Evolutionary conservation across 2,329 filamentous ascomycete genomes (phyloP), one percentile per base, ranked within the genome.

Genomic region (Leptographium lundbergii): DNA sequence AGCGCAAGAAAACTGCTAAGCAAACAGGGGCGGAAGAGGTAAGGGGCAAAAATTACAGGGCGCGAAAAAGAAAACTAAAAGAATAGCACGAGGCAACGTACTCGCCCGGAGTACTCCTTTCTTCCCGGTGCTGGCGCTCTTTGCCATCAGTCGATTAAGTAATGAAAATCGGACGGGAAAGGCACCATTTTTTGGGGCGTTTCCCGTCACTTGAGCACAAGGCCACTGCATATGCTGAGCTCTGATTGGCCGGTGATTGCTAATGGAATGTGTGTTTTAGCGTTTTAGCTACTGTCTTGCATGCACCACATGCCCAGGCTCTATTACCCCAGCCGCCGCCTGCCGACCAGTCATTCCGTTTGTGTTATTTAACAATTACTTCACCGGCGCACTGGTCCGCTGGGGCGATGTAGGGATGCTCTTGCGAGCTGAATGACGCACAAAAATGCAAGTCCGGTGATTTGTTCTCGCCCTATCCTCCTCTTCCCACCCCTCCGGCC

Each of bases 291-390:
- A 47, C 25, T 45, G n/a, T 55, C n/a, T 32, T 32, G 29, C 52
- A 29, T 24, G 48, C 47, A n/a, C 42, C 50, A 58, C 51, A 60
- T 48, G 51, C 39, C 25, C 39, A 45, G 42, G 42, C 42, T 45
- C 17, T 45, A 10, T 39, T 39, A 39, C 36, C 36, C 36, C 47
- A 34, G 54, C 54, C 17, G 22, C 27, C 19, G 17, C n/a, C 36
- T 36, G 5, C 22, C 29, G 42, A 24, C 59, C 62, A 63, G 58
- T 62, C 62, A 56, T 60, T 52, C 56, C 36, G 60, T 58, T 64
- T 63, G 56, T 63, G 60, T 64, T 64, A 64, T 60, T 60, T 47
- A 63, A 61, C 14, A 47, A 60, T 62, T 61, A 60, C 62, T 59
- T 61, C 36, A 58, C 34, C 45, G 36, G 50, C 19, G 54, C 47